Percentiles rank a stretch among this genome's conserved stretches.
Conservation (phyloP, 2,329 filamentous ascomycete genomes). For the Xylaria sp. region DNA sequence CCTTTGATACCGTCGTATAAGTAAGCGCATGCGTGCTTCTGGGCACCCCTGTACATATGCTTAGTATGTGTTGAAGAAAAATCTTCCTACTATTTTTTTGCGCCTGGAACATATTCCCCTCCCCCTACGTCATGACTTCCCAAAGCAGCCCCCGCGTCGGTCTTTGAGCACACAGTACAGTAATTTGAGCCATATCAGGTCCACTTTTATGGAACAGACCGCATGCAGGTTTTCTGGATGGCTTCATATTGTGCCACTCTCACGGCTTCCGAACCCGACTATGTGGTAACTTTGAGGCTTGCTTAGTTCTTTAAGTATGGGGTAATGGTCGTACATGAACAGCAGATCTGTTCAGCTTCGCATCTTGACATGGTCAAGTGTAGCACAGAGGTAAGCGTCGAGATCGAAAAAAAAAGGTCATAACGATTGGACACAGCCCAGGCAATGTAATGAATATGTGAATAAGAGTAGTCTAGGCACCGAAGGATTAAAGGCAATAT, state of each 20-base stretch:
- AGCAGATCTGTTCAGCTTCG: background rate
- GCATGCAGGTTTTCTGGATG: conserved; percentile 13
- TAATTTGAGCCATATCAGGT: background rate
- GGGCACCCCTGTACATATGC: background rate
- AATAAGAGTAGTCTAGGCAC: background rate
- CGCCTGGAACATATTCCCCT: conserved; percentile 17
- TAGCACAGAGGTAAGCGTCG: background rate
- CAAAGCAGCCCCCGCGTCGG: conserved; percentile 20
- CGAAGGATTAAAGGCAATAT: background rate
- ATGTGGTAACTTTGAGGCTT: background rate
- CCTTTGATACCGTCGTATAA: background rate
- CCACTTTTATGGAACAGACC: conserved; percentile 11
- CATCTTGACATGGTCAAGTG: background rate
- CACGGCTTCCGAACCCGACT: background rate
- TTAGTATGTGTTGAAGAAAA: background rate
- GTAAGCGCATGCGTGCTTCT: background rate
- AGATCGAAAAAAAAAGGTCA: background rate
- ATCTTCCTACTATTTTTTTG: background rate
- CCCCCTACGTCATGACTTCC: conserved; percentile 35
- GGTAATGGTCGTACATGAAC: background rate
- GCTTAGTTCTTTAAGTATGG: background rate
- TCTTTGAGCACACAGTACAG: conserved; percentile 8
- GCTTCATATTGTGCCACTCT: conserved; percentile 14
- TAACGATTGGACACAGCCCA: background rate
- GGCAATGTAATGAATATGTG: background rate